Conservation (phyloP, 306 rosid species). For the Ormosia emarginata region DNA sequence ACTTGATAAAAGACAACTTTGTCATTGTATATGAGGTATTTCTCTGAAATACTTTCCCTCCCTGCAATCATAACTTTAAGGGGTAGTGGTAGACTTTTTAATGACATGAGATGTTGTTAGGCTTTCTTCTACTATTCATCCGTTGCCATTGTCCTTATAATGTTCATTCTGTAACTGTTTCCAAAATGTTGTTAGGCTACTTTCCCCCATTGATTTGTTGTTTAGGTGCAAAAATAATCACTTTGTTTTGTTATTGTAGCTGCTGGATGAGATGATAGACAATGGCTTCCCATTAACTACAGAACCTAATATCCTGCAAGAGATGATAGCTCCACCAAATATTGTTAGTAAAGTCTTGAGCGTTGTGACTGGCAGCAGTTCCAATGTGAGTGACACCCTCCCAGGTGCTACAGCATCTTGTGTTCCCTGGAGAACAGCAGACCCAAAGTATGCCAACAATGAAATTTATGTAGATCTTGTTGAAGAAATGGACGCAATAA, state of each 20-base stretch:
- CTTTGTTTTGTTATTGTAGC: conserved; percentile 45
- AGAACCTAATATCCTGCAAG: conserved; percentile 85
- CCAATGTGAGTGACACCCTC: conserved; percentile 85
- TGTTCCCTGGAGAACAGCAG: conserved; percentile 84
- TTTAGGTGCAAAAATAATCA: background rate
- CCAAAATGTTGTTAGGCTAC: background rate
- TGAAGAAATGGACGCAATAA: conserved; percentile 85
- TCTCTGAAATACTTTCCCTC: background rate
- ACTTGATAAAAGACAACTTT: conserved; percentile 81
- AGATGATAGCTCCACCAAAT: conserved; percentile 94
- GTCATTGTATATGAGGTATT: conserved; percentile 84
- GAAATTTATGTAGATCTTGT: conserved; percentile 88
- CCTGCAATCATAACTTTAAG: background rate
- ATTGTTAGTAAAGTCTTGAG: conserved; percentile 88
- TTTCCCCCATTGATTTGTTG: background rate
- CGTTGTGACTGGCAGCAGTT: conserved; percentile 87
- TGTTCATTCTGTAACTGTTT: background rate
- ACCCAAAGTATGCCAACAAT: conserved; percentile 69
- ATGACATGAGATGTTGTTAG: background rate
- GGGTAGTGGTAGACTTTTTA: background rate
- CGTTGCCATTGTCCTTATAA: background rate
- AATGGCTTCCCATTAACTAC: conserved; percentile 97
- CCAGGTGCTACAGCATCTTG: conserved; percentile 77
- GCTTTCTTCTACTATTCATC: background rate
- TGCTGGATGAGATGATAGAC: conserved; percentile 99